These are phyloP conservation scores for Nakazawaea laoshanensis DNA, from an alignment of 805 yeast genomes.

Conservation along the genomic window DNA sequence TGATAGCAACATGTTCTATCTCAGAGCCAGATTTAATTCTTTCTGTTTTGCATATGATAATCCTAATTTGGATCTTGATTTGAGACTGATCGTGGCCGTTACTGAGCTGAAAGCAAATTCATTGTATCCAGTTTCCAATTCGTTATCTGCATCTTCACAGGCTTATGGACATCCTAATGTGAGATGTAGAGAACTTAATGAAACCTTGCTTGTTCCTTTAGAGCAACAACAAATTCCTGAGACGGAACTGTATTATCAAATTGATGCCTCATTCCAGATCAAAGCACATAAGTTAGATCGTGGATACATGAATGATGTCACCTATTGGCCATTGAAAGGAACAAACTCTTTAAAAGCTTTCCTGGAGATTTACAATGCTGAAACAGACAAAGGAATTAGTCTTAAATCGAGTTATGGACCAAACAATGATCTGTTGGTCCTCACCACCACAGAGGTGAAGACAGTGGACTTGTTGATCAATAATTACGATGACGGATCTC, in stretches of 20 bases:
- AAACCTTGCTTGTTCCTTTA: conserved; percentile 11
- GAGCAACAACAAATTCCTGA: conserved; percentile 6
- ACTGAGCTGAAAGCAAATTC: background rate
- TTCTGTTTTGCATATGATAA: conserved; percentile 14
- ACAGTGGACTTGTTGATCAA: conserved; percentile 68
- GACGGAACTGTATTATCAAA: conserved; percentile 13
- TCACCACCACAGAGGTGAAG: conserved; percentile 35
- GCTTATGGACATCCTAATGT: conserved; percentile 12
- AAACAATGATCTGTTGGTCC: conserved; percentile 1
- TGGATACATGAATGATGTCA: conserved; percentile 15
- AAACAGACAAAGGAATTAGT: too few relatives aligned
- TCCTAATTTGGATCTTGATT: conserved; percentile 14
- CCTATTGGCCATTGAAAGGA: conserved; percentile 9
- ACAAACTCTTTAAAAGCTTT: conserved; percentile 4
- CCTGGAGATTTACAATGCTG: conserved; percentile 4
- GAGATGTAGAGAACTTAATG: conserved; percentile 14
- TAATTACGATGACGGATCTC: conserved; percentile 73
- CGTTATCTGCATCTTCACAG: conserved; percentile 7
- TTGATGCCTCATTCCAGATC: conserved; percentile 12
- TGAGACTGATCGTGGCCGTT: conserved; percentile 13
- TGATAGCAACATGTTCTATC: conserved; percentile 8
- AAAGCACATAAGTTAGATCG: conserved; percentile 11
- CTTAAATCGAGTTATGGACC: background rate
- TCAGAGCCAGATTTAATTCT: conserved; percentile 15
- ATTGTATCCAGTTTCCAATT: background rate